A percentile compares a stretch with the other conserved stretches of the same genome.
phyloP scores from a whole-genome alignment of 2,329 filamentous ascomycete species.

The Colletotrichum incanum region DNA sequence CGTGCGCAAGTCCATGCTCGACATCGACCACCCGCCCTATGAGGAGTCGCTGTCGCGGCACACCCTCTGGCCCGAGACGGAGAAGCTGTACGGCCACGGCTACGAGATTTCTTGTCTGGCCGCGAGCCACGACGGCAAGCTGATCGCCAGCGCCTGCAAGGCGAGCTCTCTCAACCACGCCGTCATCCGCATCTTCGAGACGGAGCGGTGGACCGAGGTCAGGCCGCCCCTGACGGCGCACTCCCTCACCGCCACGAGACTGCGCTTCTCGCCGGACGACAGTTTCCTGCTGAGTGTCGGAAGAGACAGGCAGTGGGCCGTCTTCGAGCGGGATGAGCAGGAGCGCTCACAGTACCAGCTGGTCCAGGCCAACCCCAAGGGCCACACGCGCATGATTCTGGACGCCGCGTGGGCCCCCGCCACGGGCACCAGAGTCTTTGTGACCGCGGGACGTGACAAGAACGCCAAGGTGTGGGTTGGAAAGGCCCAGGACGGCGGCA shows the following conservation, averaged over 20 bases:
- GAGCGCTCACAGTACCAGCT: constrained; percentile 66
- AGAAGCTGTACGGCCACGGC: constrained; percentile 98
- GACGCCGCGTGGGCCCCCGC: constrained; percentile 86
- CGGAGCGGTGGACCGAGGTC: constrained; percentile 88
- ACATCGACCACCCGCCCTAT: constrained; percentile 82
- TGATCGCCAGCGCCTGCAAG: constrained; percentile 93
- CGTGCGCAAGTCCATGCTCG: constrained; percentile 73
- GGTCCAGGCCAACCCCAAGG: constrained; percentile 81
- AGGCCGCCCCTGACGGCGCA: constrained; percentile 88
- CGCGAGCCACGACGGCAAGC: constrained; percentile 78
- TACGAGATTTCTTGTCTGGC: constrained; percentile 95
- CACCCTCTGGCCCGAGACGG: constrained; percentile 94
- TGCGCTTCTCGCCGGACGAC: constrained; percentile 86
- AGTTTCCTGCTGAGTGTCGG: constrained; percentile 87
- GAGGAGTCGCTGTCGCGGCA: constrained; percentile 92
- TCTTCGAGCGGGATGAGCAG: constrained; percentile 74
- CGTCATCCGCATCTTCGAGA: constrained; percentile 93
- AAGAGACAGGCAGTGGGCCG: constrained; percentile 90
- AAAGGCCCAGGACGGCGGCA: constrained; percentile 51
- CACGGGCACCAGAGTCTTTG: constrained; percentile 70
- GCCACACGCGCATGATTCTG: constrained; percentile 93
- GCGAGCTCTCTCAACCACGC: constrained; percentile 95
- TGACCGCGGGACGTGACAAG: constrained; percentile 93
- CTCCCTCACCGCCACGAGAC: constrained; percentile 85
- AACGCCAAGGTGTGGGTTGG: constrained; percentile 79